phyloP scores from a whole-genome alignment of 2,329 filamentous ascomycete species.

The Diaporthe sp. region DNA sequence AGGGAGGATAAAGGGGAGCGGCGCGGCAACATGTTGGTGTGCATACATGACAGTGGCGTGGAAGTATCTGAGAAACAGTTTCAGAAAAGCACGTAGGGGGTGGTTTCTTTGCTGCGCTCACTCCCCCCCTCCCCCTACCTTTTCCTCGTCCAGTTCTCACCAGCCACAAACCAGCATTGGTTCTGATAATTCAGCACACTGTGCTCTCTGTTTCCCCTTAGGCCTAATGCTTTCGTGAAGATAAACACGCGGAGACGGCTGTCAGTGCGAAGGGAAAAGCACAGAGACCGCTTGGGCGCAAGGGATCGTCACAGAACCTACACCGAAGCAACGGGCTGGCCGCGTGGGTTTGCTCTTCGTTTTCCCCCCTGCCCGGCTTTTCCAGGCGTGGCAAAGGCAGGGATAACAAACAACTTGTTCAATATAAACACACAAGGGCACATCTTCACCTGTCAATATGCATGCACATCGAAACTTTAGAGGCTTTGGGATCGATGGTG shows the following conservation, averaged over 20 bases:
- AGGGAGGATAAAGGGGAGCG: constrained; percentile 19
- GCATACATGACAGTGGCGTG: constrained; percentile 11
- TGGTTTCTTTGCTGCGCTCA: not conserved
- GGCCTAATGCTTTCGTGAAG: no score
- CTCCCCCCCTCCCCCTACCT: constrained; percentile 6
- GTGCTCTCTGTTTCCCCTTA: not conserved
- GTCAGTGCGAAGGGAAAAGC: constrained; percentile 1
- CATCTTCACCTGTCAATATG: not conserved
- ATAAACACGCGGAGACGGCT: not conserved
- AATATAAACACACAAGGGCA: constrained; percentile 1
- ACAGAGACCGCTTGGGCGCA: constrained; percentile 3
- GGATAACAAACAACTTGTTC: not conserved
- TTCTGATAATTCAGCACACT: constrained; percentile 24
- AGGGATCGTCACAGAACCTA: not conserved
- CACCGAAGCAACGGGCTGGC: constrained; percentile 3
- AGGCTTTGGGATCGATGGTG: not conserved
- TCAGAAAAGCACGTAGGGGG: constrained; percentile 13
- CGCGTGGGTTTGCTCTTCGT: not conserved
- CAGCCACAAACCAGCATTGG: constrained; percentile 24
- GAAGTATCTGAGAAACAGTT: constrained; percentile 27
- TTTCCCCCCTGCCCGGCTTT: not conserved
- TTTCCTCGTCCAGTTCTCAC: constrained; percentile 3
- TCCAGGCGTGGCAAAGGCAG: constrained; percentile 6
- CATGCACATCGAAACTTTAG: not conserved
- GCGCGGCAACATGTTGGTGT: not conserved